Evolutionary conservation across 148 eudicot genomes (phyloP).

Genomic region (Chenopodium suecicum): DNA sequence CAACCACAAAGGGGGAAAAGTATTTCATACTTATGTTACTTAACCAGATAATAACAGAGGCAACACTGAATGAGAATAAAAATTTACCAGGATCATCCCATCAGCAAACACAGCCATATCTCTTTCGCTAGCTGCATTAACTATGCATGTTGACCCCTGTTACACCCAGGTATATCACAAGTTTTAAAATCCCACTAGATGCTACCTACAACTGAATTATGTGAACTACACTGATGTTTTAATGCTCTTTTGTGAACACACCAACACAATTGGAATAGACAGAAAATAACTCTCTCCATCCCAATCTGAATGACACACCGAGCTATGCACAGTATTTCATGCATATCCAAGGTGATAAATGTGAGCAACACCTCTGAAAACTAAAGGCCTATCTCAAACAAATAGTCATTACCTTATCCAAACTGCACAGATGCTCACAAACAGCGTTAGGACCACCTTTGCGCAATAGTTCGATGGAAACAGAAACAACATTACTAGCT

Average conservation of each 20-base stretch:
- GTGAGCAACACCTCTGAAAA: not conserved
- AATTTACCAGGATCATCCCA: constrained; percentile 87
- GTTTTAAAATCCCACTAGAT: not conserved
- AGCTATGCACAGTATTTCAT: too few species aligned
- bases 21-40: not conserved
- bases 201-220: not conserved
- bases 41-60: constrained; percentile 9
- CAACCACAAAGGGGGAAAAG: not conserved
- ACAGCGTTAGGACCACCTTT: constrained; percentile 89
- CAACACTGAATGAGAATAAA: not conserved
- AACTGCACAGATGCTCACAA: constrained; percentile 79
- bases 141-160: constrained; percentile 91
- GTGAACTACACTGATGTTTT: not conserved
- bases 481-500: constrained; percentile 71
- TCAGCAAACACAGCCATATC: constrained; percentile 97
- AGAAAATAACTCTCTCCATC: not conserved
- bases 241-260: not conserved
- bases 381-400: not conserved
- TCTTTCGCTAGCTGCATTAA: constrained; percentile 96
- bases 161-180: constrained; percentile 17
- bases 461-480: constrained; percentile 76
- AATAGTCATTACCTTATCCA: constrained; percentile 48
- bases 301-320: too few species aligned
- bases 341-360: not conserved
- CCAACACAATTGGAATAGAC: not conserved